Evolutionary conservation across 768 basidiomycete species (phyloP).

Genomic region (Rhodotorula paludigena): DNA sequence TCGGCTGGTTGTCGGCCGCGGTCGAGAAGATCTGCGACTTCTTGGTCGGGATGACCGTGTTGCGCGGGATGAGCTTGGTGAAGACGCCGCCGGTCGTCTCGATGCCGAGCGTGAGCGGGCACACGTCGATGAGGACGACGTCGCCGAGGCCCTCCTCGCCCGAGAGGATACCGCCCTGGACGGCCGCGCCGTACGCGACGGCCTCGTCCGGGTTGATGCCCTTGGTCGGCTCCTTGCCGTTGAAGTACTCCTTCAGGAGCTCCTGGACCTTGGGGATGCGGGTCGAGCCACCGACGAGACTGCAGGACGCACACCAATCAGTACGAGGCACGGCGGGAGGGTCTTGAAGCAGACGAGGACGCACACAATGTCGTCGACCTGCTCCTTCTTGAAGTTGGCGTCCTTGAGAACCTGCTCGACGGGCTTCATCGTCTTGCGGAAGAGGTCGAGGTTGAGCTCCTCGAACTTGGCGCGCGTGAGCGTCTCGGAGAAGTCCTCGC

Average conservation of each 20-base stretch:
- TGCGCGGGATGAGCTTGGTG: slow-evolving; percentile 93
- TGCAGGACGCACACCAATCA: slow-evolving; percentile 55
- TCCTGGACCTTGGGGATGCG: slow-evolving; percentile 99
- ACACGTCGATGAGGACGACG: slow-evolving; percentile 91
- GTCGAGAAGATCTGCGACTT: slow-evolving; percentile 75
- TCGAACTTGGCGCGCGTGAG: slow-evolving; percentile 98
- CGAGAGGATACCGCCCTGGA: slow-evolving; percentile 96
- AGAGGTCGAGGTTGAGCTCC: slow-evolving; percentile 96
- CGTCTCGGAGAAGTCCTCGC: slow-evolving; percentile 95
- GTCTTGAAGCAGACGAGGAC: not conserved
- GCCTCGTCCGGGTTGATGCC: slow-evolving; percentile 99
- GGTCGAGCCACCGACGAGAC: slow-evolving; percentile 90
- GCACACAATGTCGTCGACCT: slow-evolving; percentile 70
- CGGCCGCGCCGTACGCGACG: slow-evolving; percentile 96
- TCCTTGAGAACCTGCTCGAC: slow-evolving; percentile 99
- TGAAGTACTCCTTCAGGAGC: slow-evolving; percentile 95
- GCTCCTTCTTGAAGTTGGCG: slow-evolving; percentile 95
- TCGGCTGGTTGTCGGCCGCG: slow-evolving; percentile 58
- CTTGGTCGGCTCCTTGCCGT: slow-evolving; percentile 93
- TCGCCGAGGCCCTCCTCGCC: slow-evolving; percentile 86
- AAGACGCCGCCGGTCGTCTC: slow-evolving; percentile 93
- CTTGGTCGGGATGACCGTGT: slow-evolving; percentile 96
- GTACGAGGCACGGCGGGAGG: slow-evolving; percentile 7
- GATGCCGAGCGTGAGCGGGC: slow-evolving; percentile 87
- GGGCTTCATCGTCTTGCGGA: slow-evolving; percentile 99